Base-by-base conservation (phyloP, 306 rosid genomes). In the Dalbergia cochinchinensis region DNA sequence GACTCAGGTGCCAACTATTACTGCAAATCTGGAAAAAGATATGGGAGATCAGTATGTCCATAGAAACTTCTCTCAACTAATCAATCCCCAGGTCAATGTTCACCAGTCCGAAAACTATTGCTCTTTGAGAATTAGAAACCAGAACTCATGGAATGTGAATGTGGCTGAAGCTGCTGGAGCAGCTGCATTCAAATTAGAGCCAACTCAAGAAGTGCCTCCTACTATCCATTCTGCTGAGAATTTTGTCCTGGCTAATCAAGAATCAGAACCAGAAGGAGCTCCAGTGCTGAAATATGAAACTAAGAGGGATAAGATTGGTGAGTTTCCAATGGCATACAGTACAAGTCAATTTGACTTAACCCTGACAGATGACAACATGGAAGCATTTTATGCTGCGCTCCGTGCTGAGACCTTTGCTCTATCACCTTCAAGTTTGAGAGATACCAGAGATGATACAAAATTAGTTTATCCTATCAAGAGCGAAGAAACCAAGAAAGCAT, bases 401-500 rank as follows among this genome's bases (percentile, higher is more conserved):
- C 69, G 62, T 53, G 87, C 81, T 6, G 87, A 84, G 78, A 62
- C 65, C 80, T 61, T 58, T 13, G 37, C 12, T 58, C 45, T 33
- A 55, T 74, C 71, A 34, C 11, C 80, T 55, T 20, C 57, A 26
- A 4, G 42, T 44, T 59, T 75, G 34, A 26, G 12, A 60, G 63
- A 73, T 41, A 37, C 54, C 3, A 61, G 53, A 5, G 62, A 44
- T 53, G 12, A 31, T 42, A 42, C 58, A 33, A 73, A 69, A 20
- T 13, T 74, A 76, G 48, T 47, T 16, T 76, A 72, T 58, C 37
- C 79, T 80, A 8, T 18, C 8, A 68, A 47, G 11, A 54, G 79
- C 80, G 83, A 83, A 77, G 85, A 86, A 71, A 80, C 79, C 22
- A 60, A 65, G 79, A 83, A 83, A 26, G 82, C 87, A 14, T 80